Percentiles rank a stretch among this genome's conserved stretches.
Evolutionary conservation across 306 rosid species (phyloP).

Genomic region (Glycine tomentella): DNA sequence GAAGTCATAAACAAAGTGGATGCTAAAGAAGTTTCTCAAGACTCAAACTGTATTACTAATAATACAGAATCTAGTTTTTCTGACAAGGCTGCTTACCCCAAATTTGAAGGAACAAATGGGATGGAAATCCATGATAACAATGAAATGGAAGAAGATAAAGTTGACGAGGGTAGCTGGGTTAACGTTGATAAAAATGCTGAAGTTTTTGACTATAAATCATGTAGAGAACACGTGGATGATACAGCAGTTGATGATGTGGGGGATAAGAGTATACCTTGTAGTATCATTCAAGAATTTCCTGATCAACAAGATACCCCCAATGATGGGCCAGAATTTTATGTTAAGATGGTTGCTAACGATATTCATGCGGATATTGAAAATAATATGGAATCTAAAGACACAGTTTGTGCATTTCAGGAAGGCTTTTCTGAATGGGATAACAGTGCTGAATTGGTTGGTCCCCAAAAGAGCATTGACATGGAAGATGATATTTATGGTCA

Average conservation of each 20-base stretch:
- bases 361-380: slow-evolving; percentile 41
- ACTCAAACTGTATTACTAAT: neutral
- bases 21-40: slow-evolving; percentile 43
- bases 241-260: slow-evolving; percentile 24
- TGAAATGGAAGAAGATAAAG: slow-evolving; percentile 53
- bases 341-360: slow-evolving; percentile 45
- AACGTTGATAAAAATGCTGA: slow-evolving; percentile 47
- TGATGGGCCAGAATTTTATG: slow-evolving; percentile 47
- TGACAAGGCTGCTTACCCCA: slow-evolving; percentile 34
- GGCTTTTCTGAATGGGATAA: slow-evolving; percentile 38
- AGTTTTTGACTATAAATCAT: slow-evolving; percentile 38
- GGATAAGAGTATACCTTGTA: slow-evolving; percentile 36
- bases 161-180: slow-evolving; percentile 17
- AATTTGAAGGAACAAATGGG: slow-evolving; percentile 36
- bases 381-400: slow-evolving; percentile 35
- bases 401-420: slow-evolving; percentile 45
- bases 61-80: slow-evolving; percentile 42
- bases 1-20: slow-evolving; percentile 46
- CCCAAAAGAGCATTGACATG: slow-evolving; percentile 33
- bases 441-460: slow-evolving; percentile 48
- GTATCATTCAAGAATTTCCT: slow-evolving; percentile 41
- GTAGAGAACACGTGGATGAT: slow-evolving; percentile 51
- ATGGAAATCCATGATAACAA: slow-evolving; percentile 36
- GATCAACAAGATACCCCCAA: slow-evolving; percentile 44
- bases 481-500: slow-evolving; percentile 46